Percentiles rank a stretch among this genome's conserved stretches.
Evolutionary conservation across 352 stramenopile species (phyloP).

Genomic region (Blastocystis sp.): DNA sequence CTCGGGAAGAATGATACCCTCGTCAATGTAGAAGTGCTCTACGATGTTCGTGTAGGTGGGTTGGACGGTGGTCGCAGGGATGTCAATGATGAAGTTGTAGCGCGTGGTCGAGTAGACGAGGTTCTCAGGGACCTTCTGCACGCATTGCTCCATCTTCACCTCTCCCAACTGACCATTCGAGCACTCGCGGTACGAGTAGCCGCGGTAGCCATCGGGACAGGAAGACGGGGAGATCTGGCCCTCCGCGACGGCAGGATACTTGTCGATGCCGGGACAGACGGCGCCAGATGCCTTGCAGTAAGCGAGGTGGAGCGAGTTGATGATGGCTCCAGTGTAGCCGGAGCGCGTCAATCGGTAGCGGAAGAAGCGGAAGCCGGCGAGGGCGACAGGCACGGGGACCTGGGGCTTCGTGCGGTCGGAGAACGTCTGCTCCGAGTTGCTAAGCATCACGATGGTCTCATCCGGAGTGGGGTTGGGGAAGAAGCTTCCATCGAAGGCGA

Average conservation of each 20-base stretch:
- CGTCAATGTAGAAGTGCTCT: neutral
- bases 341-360: neutral
- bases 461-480: neutral
- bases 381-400: neutral
- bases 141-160: neutral
- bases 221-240: conserved; percentile 21
- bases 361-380: neutral
- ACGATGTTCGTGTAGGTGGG: neutral
- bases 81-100: neutral
- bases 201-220: neutral
- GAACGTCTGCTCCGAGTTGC: neutral
- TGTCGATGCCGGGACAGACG: neutral
- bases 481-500: neutral
- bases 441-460: neutral
- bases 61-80: neutral
- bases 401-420: neutral
- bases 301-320: neutral
- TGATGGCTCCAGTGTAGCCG: too few relatives aligned
- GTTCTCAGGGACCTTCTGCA: neutral
- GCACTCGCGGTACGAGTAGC: conserved; percentile 30
- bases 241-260: conserved; percentile 2
- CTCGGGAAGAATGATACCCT: neutral
- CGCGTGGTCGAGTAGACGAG: neutral
- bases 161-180: neutral
- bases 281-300: conserved; percentile 28